Evolutionary conservation across 2,329 filamentous ascomycete genomes (phyloP).

Genomic region (Phyllachora maydis): DNA sequence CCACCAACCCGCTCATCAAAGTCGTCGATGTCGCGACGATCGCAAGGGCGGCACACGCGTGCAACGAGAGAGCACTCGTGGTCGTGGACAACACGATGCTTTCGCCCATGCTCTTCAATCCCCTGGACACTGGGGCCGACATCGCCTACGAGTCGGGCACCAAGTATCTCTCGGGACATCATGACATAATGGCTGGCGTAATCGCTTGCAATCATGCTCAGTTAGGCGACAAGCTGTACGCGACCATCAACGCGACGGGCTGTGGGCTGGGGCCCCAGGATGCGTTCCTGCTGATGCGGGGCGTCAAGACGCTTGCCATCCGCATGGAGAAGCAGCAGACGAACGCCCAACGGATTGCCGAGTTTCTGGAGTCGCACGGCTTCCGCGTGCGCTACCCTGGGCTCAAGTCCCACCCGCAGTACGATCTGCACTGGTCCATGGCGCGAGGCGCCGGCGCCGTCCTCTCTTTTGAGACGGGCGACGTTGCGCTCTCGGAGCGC

Average conservation of each 20-base stretch:
- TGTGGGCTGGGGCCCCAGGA: slow-evolving; percentile 91
- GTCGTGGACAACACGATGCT: slow-evolving; percentile 99
- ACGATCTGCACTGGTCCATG: slow-evolving; percentile 90
- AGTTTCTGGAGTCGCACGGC: slow-evolving; percentile 76
- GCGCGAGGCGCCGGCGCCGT: slow-evolving; percentile 87
- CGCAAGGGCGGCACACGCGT: slow-evolving; percentile 52
- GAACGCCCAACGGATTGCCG: slow-evolving; percentile 77
- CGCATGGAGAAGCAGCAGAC: slow-evolving; percentile 97
- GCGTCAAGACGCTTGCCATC: slow-evolving; percentile 89
- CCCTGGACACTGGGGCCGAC: slow-evolving; percentile 82
- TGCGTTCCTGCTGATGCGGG: slow-evolving; percentile 84
- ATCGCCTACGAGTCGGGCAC: slow-evolving; percentile 96
- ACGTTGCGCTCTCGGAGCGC: slow-evolving; percentile 61
- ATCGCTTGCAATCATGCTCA: slow-evolving; percentile 71
- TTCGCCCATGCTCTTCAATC: slow-evolving; percentile 83
- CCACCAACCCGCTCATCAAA: slow-evolving; percentile 96
- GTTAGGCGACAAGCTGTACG: slow-evolving; percentile 79
- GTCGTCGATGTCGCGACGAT: slow-evolving; percentile 82
- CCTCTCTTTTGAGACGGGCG: slow-evolving; percentile 87
- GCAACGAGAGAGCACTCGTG: slow-evolving; percentile 61
- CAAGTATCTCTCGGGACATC: slow-evolving; percentile 93
- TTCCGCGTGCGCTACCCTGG: slow-evolving; percentile 94
- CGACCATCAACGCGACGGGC: slow-evolving; percentile 90
- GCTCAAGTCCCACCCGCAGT: slow-evolving; percentile 85
- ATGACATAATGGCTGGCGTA: slow-evolving; percentile 97